Base-by-base conservation (phyloP, 1,139 yeast species). In the Scheffersomyces cryptocercus region DNA sequence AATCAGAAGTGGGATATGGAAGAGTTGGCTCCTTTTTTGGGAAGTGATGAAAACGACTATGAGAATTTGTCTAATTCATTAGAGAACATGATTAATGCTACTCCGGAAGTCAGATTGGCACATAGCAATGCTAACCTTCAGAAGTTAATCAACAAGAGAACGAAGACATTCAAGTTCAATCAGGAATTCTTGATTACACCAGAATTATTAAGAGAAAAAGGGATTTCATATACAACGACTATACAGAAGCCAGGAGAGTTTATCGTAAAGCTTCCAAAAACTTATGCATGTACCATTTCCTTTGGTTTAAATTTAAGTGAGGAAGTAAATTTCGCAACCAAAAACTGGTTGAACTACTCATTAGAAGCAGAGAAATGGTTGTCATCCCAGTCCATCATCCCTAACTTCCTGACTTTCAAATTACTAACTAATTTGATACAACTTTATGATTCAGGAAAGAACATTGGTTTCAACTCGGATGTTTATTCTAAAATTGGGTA, bases 191-290 rank as follows among this genome's bases (percentile, higher is more conserved):
- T 75, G 44, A 64, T 84, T 7, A 68, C 81, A 0, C 86, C 88
- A 0, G 65, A 68, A 15, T 50, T 68, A 20, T 59, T 85, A n/a
- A 51, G 55, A n/a, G 61, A 65, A 24, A 54, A 70, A 37, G 83
- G 81, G 0, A 82, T 85, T 15, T 64, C 58, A 6, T 76, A 67
- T 30, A 67, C 70, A 37, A 71, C 76, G 5, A 64, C 79, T 0
- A 55, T 73, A 11, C 90, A 85, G 58, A 68, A 67, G 31, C 82
- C 85, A 0, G 88, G 88, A 0, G 86, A 85, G 38, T 71, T 73
- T 46, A 64, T 85, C 4, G 64, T 84, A 40, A 81, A 76, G 44
- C 81, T 67, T 47, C 89, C 90, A 0, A 71, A 73, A 44, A 58
- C 79, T 1, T 83, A 79, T 55, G 66, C 82, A 0, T 62, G 81